Evolutionary conservation across 2,329 filamentous ascomycete genomes (phyloP).

Genomic region (Aspergillus hiratsukae): DNA sequence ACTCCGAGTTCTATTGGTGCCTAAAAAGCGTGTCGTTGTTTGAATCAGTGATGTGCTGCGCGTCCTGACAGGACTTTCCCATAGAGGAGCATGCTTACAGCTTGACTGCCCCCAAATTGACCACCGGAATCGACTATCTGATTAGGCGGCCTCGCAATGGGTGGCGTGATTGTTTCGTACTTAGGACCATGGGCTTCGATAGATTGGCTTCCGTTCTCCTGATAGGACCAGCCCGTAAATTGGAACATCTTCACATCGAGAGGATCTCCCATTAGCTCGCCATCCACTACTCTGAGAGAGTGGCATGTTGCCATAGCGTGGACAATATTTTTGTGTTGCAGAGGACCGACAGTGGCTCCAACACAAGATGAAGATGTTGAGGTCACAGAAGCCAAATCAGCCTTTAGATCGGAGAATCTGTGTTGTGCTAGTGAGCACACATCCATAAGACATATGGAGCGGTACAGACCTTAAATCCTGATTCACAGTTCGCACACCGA

Average conservation of each 20-base stretch:
- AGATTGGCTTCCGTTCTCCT: constrained; percentile 71
- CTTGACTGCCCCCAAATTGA: constrained; percentile 12
- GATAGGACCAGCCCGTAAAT: constrained; percentile 87
- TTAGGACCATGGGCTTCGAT: constrained; percentile 64
- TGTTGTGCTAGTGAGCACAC: constrained; percentile 11
- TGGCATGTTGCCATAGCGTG: constrained; percentile 98
- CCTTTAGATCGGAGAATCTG: constrained; percentile 71
- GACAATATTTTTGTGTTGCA: constrained; percentile 65
- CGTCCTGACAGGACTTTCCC: neutral
- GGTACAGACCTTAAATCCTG: constrained; percentile 45
- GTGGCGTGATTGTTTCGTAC: constrained; percentile 69
- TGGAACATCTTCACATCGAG: constrained; percentile 98
- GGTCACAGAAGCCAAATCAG: constrained; percentile 55
- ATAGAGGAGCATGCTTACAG: constrained; percentile 12
- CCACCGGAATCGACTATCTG: constrained; percentile 51
- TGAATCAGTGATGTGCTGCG: neutral
- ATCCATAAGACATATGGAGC: neutral
- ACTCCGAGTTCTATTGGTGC: constrained; percentile 77
- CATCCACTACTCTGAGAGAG: constrained; percentile 79
- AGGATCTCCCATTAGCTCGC: constrained; percentile 86
- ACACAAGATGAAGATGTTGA: constrained; percentile 46
- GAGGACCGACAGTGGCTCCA: constrained; percentile 57
- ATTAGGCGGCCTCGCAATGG: constrained; percentile 76
- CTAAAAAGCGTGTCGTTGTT: constrained; percentile 12
- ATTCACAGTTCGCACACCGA: constrained; percentile 78